Base-by-base conservation (phyloP, 257 asterid species). In the Asclepias syriaca region DNA sequence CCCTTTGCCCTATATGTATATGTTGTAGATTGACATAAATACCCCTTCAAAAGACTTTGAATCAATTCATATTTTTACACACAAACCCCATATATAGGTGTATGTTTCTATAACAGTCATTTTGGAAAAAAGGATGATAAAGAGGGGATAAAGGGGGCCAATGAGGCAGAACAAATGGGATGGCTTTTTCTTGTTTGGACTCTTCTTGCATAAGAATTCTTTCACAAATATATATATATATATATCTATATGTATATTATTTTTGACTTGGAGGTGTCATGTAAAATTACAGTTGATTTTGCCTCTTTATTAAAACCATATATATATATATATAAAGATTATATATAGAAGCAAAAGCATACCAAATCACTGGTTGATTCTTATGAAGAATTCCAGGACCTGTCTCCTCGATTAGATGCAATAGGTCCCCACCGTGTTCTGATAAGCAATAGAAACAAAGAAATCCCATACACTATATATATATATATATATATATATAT, bases 361-460 rank as follows among this genome's bases (percentile, higher is more conserved):
- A 53, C 46, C 63, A 70, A 48, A 19, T 51, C 49, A 69, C 56
- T 71, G 72, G 66, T 64, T 77, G 63, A 46, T 65, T 76, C 63
- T 80, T 69, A 77, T 80, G 86, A 66, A 75, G 6, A 79, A 69
- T 50, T 71, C 66, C 75, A 67, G 80, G 74, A 51, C 59, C 40
- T 86, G 89, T 77, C 88, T 66, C 87, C 88, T 82, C 83, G 82
- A 84, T 84, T 84, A 90, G 75, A 78, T 56, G 74, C 89, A 79
- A 57, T 21, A 46, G 15, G 81, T 81, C 86, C 90, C 96, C 87
- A 84, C 88, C 43, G 11, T 72, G 69, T 74, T 73, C 60, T 8
- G 21, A 43, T 40, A 11, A 32, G 5, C 37, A 57, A 37, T 61
- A 19, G 71, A 18, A 72, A 37, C 39, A 65, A 72, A 65, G 59